Percentiles rank a stretch among this genome's conserved stretches.
Evolutionary conservation across 768 basidiomycete species (phyloP).

Genomic region (Krasilnikovozyma curviuscula): DNA sequence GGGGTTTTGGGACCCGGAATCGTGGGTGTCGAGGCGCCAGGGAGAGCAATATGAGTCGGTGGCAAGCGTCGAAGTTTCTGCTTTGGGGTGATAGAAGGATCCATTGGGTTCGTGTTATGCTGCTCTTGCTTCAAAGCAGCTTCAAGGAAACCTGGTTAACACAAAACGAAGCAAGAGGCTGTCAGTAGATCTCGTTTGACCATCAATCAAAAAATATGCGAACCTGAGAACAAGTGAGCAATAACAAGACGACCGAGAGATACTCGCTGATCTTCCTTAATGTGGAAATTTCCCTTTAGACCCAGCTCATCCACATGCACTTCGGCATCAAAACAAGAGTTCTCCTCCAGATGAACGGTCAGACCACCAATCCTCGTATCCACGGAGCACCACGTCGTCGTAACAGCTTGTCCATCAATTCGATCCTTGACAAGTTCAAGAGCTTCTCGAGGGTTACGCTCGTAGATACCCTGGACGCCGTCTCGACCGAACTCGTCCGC

Average conservation of each 20-base stretch:
- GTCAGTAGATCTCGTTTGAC: neutral
- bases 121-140: conserved; percentile 38
- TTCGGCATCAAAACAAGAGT: conserved; percentile 72
- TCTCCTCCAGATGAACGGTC: conserved; percentile 67
- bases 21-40: neutral
- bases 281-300: conserved; percentile 42
- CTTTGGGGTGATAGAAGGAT: conserved; percentile 18
- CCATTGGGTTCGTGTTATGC: conserved; percentile 5
- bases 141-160: conserved; percentile 43
- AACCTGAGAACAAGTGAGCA: conserved; percentile 56
- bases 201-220: neutral
- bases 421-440: conserved; percentile 71
- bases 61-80: conserved; percentile 16
- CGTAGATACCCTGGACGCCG: conserved; percentile 37
- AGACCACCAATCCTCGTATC: conserved; percentile 81
- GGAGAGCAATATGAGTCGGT: neutral
- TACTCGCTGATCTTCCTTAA: conserved; percentile 69
- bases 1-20: conserved; percentile 21
- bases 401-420: conserved; percentile 86
- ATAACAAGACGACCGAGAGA: conserved; percentile 85
- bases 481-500: conserved; percentile 27
- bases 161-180: too few relatives aligned
- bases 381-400: conserved; percentile 58
- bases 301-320: conserved; percentile 80
- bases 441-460: conserved; percentile 34